Conservation (phyloP, 2,329 filamentous ascomycete genomes). For the Fusarium incarnatum region DNA sequence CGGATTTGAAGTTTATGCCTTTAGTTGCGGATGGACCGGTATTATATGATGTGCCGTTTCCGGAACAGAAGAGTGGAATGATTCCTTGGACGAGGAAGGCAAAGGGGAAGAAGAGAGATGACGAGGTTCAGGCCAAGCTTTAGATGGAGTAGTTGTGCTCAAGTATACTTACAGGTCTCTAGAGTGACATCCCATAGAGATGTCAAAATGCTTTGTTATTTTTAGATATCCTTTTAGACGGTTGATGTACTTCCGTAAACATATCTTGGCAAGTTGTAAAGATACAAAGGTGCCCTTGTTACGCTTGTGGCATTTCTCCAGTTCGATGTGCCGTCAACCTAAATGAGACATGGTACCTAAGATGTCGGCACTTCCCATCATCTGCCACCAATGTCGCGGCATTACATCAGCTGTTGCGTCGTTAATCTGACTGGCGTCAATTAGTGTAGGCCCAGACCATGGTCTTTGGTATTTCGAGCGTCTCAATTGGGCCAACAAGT, state of each 20-base stretch:
- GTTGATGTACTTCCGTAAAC: too few relatives aligned
- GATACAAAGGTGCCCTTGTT: too few relatives aligned
- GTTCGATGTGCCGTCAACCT: too few relatives aligned
- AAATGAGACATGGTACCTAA: too few relatives aligned
- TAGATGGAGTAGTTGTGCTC: background rate
- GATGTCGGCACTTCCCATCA: too few relatives aligned
- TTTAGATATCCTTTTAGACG: too few relatives aligned
- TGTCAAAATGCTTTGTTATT: background rate
- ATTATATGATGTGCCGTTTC: slow-evolving; percentile 4
- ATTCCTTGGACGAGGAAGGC: slow-evolving; percentile 11
- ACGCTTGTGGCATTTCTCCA: too few relatives aligned
- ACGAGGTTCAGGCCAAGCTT: background rate
- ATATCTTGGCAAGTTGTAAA: too few relatives aligned
- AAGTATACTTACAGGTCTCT: background rate
- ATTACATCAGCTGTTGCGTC: too few relatives aligned
- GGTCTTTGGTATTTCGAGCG: background rate
- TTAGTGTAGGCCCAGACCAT: too few relatives aligned
- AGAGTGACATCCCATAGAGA: background rate
- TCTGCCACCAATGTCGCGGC: too few relatives aligned
- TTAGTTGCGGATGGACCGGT: slow-evolving; percentile 23
- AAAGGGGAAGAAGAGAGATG: background rate
- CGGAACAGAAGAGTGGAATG: background rate
- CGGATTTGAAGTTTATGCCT: background rate
- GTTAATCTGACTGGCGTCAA: too few relatives aligned
- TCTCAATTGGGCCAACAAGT: background rate